Conservation (phyloP, 495 filamentous ascomycete species). For the Bombardia bombarda region DNA sequence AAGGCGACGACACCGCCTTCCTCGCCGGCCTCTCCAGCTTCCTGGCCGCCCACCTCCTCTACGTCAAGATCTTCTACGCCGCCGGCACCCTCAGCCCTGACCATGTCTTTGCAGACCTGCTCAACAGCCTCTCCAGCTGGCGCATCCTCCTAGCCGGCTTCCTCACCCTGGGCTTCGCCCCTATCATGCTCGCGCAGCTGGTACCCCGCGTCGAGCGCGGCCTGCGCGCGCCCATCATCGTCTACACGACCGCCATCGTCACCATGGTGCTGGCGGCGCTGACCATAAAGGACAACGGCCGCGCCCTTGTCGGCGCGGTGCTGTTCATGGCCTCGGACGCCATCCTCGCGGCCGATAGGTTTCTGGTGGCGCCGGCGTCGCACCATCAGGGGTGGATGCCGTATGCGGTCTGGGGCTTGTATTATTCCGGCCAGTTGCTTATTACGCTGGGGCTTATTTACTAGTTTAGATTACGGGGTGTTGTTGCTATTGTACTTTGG, state of each 20-base stretch:
- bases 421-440: slow-evolving; percentile 23
- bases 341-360: slow-evolving; percentile 16
- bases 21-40: slow-evolving; percentile 18
- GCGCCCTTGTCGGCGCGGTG: slow-evolving; percentile 11
- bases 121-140: background rate
- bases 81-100: background rate
- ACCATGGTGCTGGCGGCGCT: slow-evolving; percentile 19
- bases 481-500: too few species aligned
- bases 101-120: background rate
- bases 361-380: slow-evolving; percentile 9
- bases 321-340: slow-evolving; percentile 20
- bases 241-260: slow-evolving; percentile 46
- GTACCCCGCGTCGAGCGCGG: slow-evolving; percentile 17
- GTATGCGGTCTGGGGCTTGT: slow-evolving; percentile 20
- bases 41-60: slow-evolving; percentile 16
- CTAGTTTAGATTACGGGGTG: too few species aligned
- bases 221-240: slow-evolving; percentile 41
- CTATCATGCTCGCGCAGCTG: slow-evolving; percentile 10
- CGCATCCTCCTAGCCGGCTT: background rate
- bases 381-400: slow-evolving; percentile 14
- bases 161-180: slow-evolving; percentile 1
- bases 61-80: slow-evolving; percentile 13
- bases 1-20: slow-evolving; percentile 16
- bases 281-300: slow-evolving; percentile 5
- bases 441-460: slow-evolving; percentile 17